phyloP scores from a whole-genome alignment of 192 early-diverging fungal species.

The Entophlyctis luteolus region DNA sequence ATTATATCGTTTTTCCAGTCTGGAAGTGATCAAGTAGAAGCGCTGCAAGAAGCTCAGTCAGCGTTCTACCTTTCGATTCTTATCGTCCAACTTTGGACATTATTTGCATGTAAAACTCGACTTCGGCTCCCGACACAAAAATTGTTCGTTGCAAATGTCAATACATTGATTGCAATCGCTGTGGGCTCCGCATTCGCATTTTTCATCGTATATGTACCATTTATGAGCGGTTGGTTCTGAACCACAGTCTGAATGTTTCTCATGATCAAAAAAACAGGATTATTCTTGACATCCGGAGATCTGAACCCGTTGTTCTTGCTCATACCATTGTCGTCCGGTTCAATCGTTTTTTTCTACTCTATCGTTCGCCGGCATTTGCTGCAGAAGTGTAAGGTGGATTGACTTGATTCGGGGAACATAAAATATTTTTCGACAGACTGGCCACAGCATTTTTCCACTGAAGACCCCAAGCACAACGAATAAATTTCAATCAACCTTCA shows the following conservation, averaged over 20 bases:
- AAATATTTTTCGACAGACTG: conserved; percentile 1
- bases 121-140: conserved; percentile 45
- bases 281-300: conserved; percentile 71
- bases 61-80: conserved; percentile 73
- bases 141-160: conserved; percentile 67
- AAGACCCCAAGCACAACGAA: too few relatives aligned
- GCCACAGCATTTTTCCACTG: conserved; percentile 12
- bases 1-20: conserved; percentile 4
- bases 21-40: conserved; percentile 54
- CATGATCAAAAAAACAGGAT: conserved; percentile 27
- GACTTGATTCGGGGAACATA: neutral
- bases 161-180: conserved; percentile 27
- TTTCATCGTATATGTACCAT: conserved; percentile 50
- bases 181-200: conserved; percentile 27
- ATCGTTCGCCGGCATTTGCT: conserved; percentile 24
- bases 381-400: conserved; percentile 10
- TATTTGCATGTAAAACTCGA: conserved; percentile 88
- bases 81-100: conserved; percentile 86
- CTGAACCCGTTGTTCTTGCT: conserved; percentile 73
- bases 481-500: too few relatives aligned
- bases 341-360: conserved; percentile 33
- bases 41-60: conserved; percentile 75
- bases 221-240: conserved; percentile 36
- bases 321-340: conserved; percentile 76
- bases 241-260: neutral